These are phyloP conservation scores for Elsinoe arachidis DNA, from an alignment of 2,329 filamentous ascomycete genomes.

Conservation along the genomic window DNA sequence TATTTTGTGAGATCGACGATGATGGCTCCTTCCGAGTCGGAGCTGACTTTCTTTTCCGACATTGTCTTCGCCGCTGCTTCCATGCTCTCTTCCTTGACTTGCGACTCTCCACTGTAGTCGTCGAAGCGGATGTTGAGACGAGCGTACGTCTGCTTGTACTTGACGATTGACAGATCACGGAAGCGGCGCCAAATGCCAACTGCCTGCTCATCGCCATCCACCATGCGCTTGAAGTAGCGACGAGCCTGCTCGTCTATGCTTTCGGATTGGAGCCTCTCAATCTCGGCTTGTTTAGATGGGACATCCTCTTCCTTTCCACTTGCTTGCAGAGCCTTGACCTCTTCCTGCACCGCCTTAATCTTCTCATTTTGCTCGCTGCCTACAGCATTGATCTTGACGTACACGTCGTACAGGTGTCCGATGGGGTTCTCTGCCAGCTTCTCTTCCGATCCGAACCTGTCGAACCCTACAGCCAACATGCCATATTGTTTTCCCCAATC, in stretches of 20 bases:
- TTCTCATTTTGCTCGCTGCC: slow-evolving; percentile 57
- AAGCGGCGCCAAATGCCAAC: slow-evolving; percentile 55
- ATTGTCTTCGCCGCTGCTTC: slow-evolving; percentile 50
- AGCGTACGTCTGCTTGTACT: slow-evolving; percentile 56
- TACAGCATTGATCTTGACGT: slow-evolving; percentile 63
- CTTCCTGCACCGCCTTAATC: slow-evolving; percentile 43
- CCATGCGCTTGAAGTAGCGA: slow-evolving; percentile 61
- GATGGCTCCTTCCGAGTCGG: slow-evolving; percentile 57
- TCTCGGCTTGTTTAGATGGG: slow-evolving; percentile 40
- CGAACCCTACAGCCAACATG: slow-evolving; percentile 63
- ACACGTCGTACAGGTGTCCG: slow-evolving; percentile 73
- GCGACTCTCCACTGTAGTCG: slow-evolving; percentile 61
- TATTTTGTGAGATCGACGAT: slow-evolving; percentile 64
- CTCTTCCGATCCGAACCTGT: slow-evolving; percentile 66
- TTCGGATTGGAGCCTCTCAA: slow-evolving; percentile 42
- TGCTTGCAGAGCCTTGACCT: slow-evolving; percentile 34
- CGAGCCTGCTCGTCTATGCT: slow-evolving; percentile 67
- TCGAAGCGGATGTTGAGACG: slow-evolving; percentile 58
- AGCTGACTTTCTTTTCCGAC: slow-evolving; percentile 51
- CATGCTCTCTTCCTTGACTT: slow-evolving; percentile 55
- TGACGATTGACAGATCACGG: slow-evolving; percentile 54
- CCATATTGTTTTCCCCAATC: slow-evolving; percentile 73
- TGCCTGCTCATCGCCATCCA: slow-evolving; percentile 51
- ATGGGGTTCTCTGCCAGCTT: slow-evolving; percentile 65
- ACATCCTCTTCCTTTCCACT: slow-evolving; percentile 41